Evolutionary conservation across 805 yeast species (phyloP), one percentile per base, ranked within the genome.

Genomic region (Myxozyma monticola): DNA sequence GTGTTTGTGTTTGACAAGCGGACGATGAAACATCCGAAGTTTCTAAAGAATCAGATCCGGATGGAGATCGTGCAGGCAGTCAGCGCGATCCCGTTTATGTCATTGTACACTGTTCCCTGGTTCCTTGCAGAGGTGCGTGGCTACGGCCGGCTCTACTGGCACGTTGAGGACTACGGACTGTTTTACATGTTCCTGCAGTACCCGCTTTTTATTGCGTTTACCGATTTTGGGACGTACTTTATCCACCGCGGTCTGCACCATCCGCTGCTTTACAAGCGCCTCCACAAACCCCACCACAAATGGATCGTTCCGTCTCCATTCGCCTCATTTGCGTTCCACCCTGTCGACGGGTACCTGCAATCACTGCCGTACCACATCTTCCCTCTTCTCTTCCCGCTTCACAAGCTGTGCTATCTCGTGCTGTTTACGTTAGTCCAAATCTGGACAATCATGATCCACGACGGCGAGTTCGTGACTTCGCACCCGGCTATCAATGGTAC

Each of bases 381-480:
- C 72, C 98, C 98, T 52, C 80, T 93, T 68, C 51, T 93, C 26
- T 87, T 93, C 81, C 98, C 98, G 37, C 77, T 93, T 61, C 90
- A 93, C 73, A 93, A 90, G 72, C 72, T 87, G 22, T 80, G 87
- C 20, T 93, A 91, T 69, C 76, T 93, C 65, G 61, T 80, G 15
- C 74, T 93, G 58, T 93, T 93, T 74, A 82, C 91, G 0, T 84
- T 89, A 71, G 96, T 93, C 59, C 91, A 93, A 71, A 84, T 91
- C 68, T 93, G 99, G 99, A 88, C 99, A 12, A 96, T 93, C 37
- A 85, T 91, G 93, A 93, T 93, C 66, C 99, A 93, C 71, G 99
- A 93, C 66, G 99, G 99, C 59, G 93, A 90, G 68, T 93, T 89
- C 70, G 69, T 91, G 75, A 85, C 96, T 37, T 85, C 88, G 69